Conservation (phyloP, 2,329 filamentous ascomycete genomes). For the Hypoxylon sp. region DNA sequence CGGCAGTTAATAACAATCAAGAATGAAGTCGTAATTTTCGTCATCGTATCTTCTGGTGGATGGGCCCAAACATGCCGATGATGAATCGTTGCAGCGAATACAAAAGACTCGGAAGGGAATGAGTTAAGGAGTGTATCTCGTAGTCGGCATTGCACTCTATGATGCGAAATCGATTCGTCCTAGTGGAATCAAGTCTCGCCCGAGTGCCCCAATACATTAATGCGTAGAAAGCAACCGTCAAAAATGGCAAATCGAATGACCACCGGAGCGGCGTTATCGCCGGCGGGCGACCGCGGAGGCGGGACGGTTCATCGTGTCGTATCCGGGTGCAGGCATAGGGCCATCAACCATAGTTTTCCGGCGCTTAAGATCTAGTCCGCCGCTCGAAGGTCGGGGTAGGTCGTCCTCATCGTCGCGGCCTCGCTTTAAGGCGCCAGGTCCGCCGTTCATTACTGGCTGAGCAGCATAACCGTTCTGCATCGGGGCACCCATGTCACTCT, state of each 20-base stretch:
- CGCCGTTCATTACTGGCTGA: slow-evolving; percentile 77
- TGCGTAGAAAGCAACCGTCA: slow-evolving; percentile 36
- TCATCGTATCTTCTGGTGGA: slow-evolving; percentile 56
- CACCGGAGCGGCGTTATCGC: slow-evolving; percentile 45
- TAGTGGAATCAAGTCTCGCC: slow-evolving; percentile 42
- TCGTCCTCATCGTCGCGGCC: slow-evolving; percentile 73
- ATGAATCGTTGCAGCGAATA: slow-evolving; percentile 57
- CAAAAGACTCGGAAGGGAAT: slow-evolving; percentile 53
- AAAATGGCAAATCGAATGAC: slow-evolving; percentile 20
- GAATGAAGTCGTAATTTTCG: slow-evolving; percentile 60
- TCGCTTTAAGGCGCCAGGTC: slow-evolving; percentile 62
- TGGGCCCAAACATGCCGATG: slow-evolving; percentile 54
- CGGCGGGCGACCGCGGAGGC: slow-evolving; percentile 61
- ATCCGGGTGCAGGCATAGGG: slow-evolving; percentile 65
- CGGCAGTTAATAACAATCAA: slow-evolving; percentile 56
- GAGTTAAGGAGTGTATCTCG: slow-evolving; percentile 48
- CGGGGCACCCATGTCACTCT: slow-evolving; percentile 70
- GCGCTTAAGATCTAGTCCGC: slow-evolving; percentile 79
- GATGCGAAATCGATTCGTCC: slow-evolving; percentile 39
- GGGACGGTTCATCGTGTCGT: slow-evolving; percentile 66
- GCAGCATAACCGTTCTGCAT: slow-evolving; percentile 75
- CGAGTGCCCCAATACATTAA: slow-evolving; percentile 48
- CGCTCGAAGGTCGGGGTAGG: slow-evolving; percentile 72
- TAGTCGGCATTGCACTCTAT: slow-evolving; percentile 45
- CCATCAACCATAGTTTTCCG: slow-evolving; percentile 82